These are phyloP conservation scores for Austroboletus festivus DNA, from an alignment of 768 basidiomycete genomes.

Conservation along the genomic window DNA sequence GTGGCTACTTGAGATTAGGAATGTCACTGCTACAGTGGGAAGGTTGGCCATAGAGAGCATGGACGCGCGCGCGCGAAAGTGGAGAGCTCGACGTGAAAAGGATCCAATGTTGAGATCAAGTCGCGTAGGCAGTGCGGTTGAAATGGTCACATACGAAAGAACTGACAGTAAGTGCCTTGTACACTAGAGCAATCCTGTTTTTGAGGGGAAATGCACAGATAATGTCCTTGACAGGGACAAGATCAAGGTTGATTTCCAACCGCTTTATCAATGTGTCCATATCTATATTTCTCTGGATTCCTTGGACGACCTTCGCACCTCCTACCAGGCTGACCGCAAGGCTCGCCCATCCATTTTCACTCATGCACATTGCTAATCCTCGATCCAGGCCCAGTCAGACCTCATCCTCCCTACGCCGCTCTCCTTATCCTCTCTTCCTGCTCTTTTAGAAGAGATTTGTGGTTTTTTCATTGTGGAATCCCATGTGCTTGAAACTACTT, in stretches of 20 bases:
- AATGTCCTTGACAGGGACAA: conserved; percentile 90
- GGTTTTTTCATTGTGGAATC: conserved; percentile 98
- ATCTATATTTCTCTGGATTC: conserved; percentile 91
- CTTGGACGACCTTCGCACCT: conserved; percentile 84
- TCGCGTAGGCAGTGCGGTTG: conserved; percentile 88
- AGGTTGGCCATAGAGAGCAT: conserved; percentile 85
- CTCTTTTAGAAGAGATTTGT: conserved; percentile 89
- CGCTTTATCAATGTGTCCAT: conserved; percentile 94
- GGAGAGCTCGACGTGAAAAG: conserved; percentile 80
- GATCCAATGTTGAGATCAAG: conserved; percentile 74
- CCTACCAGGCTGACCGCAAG: conserved; percentile 97
- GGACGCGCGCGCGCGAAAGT: conserved; percentile 77
- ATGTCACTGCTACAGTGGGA: conserved; percentile 83
- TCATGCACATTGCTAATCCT: conserved; percentile 13
- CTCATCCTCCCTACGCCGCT: conserved; percentile 83
- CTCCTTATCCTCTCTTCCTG: conserved; percentile 59
- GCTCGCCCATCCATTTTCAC: conserved; percentile 33
- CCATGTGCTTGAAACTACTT: conserved; percentile 85
- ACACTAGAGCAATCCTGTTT: not conserved
- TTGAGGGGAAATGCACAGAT: conserved; percentile 43
- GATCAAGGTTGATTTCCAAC: conserved; percentile 88
- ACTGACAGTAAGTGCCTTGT: conserved; percentile 72
- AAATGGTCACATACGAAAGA: conserved; percentile 89
- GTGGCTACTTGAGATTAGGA: conserved; percentile 94
- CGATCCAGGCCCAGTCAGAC: conserved; percentile 85